Percentiles rank a stretch among this genome's conserved stretches.
Evolutionary conservation across 1,139 yeast species (phyloP).

Genomic region (Hanseniaspora sp.): DNA sequence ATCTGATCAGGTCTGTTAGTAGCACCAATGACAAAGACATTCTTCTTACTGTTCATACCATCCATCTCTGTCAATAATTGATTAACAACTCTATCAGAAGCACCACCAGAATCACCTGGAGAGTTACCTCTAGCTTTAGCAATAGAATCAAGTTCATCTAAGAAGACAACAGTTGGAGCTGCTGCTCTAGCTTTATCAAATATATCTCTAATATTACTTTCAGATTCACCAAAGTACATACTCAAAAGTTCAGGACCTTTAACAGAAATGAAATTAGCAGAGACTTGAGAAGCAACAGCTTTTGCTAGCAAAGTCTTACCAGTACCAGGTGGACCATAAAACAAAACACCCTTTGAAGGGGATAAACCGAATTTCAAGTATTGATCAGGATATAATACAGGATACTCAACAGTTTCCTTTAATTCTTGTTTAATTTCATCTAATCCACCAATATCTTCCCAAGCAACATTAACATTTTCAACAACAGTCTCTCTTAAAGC

Average conservation of each 20-base stretch:
- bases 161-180: slow-evolving; percentile 94
- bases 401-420: slow-evolving; percentile 97
- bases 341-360: slow-evolving; percentile 94
- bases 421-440: slow-evolving; percentile 92
- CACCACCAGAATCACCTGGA: slow-evolving; percentile 93
- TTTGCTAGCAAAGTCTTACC: slow-evolving; percentile 96
- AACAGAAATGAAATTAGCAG: slow-evolving; percentile 91
- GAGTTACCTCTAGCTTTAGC: slow-evolving; percentile 96
- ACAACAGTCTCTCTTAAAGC: slow-evolving; percentile 99
- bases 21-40: slow-evolving; percentile 97
- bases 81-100: slow-evolving; percentile 94
- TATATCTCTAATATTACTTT: slow-evolving; percentile 90
- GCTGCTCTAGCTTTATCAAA: slow-evolving; percentile 98
- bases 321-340: slow-evolving; percentile 99
- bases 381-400: slow-evolving; percentile 96
- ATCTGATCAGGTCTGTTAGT: slow-evolving; percentile 98
- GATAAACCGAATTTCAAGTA: slow-evolving; percentile 95
- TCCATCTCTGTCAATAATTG: slow-evolving; percentile 98
- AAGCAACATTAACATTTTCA: slow-evolving; percentile 93
- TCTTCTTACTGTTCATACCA: slow-evolving; percentile 99
- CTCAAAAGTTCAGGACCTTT: slow-evolving; percentile 95
- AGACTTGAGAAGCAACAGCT: slow-evolving; percentile 96
- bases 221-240: slow-evolving; percentile 99
- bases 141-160: slow-evolving; percentile 95
- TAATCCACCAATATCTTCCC: slow-evolving; percentile 79